Evolutionary conservation across 1,284 basidiomycete species (phyloP), one percentile per base, ranked within the genome.

Genomic region (Amylostereum areolatum): DNA sequence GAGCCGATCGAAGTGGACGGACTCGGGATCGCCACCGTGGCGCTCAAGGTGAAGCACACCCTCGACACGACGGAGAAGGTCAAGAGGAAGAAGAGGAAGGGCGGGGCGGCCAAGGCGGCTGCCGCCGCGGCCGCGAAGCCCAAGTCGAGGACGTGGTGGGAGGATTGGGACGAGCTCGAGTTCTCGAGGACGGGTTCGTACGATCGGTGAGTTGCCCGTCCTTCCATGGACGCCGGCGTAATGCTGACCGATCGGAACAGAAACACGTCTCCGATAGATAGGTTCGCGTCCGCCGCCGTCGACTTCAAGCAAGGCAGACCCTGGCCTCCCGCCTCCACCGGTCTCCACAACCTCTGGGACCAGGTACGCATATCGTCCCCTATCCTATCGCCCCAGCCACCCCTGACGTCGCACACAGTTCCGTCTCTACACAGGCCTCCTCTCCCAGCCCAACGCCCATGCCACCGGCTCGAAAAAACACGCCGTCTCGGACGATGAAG

Each of bases 161-260:
- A 85, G 49, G 68, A 76, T 18, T 89, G 85, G 85, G 73, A 72
- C 36, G 74, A 78, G 37, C 70, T 66, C 6, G 83, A 86, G 59
- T 59, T 66, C 52, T 60, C 70, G 48, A 60, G 66, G 39, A 61
- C 56, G 47, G 61, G 59, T 10, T 51, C 53, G 48, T 64, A 70
- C 48, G 69, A 82, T 56, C 59, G 64, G 81, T 84, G 56, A 51
- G 71, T 68, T 6, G 4, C 34, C n/a, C 3, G 18, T 31, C n/a
- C 47, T 35, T 52, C 43, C 11, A 5, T 41, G 48, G 36, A 28
- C 12, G 25, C 10, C n/a, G 3, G 31, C 9, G 24, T 10, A 45
- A 25, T 24, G 10, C 40, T 41, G 6, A 46, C 36, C 10, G 25
- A 30, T 8, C 25, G 10, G 34, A 43, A 42, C 52, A 84, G 80